Percentiles rank a stretch among this genome's conserved stretches.
Evolutionary conservation across 257 asterid genomes (phyloP).

Genomic region (Mentha longifolia): DNA sequence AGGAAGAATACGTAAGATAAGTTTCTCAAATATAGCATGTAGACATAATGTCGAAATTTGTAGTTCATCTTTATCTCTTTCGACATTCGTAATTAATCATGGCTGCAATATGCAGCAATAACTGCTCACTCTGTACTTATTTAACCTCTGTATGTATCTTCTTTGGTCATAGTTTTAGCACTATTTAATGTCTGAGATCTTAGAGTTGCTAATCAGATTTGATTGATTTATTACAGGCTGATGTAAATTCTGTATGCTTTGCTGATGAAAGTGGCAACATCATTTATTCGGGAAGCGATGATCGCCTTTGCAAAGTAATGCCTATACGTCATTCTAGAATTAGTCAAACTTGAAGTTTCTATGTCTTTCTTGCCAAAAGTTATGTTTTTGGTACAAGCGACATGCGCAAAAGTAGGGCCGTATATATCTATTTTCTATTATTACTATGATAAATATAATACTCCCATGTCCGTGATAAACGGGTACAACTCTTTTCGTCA

Average conservation of each 20-base stretch:
- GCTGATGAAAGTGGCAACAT: conserved; percentile 94
- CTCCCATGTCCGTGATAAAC: too few species aligned
- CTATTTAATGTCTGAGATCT: neutral
- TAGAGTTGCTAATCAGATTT: conserved; percentile 23
- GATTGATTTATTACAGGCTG: conserved; percentile 65
- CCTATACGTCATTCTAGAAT: conserved; percentile 18
- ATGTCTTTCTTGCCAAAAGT: neutral
- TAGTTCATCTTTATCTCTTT: neutral
- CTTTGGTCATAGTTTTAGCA: neutral
- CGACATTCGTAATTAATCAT: neutral
- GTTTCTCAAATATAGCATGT: conserved; percentile 1
- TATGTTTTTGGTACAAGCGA: too few species aligned
- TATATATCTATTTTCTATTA: too few species aligned
- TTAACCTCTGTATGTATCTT: neutral
- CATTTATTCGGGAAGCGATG: conserved; percentile 98
- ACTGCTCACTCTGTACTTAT: neutral
- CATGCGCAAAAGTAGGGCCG: too few species aligned
- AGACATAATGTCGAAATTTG: neutral
- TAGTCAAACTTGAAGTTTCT: conserved; percentile 15
- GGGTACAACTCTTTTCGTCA: too few species aligned
- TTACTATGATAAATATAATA: too few species aligned
- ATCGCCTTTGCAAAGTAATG: conserved; percentile 86
- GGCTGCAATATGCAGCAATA: neutral
- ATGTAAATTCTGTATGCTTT: conserved; percentile 96
- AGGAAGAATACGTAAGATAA: neutral